Conservation (phyloP, 202 grass and related monocot genomes). For the Setaria italica region DNA sequence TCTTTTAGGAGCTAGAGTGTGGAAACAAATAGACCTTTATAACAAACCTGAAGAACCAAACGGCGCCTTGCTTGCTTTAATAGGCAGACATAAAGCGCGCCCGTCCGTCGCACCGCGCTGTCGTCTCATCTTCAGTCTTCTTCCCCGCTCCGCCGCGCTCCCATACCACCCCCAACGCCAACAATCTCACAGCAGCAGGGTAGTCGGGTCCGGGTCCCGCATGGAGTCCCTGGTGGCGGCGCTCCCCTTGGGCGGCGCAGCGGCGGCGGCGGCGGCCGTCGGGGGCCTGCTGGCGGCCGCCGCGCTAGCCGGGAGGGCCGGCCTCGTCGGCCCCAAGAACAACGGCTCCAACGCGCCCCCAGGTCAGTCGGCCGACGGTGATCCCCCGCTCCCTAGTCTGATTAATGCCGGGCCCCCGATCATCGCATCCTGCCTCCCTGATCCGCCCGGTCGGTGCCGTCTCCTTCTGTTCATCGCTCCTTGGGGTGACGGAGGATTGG, state of each 20-base stretch:
- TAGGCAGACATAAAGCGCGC: neutral
- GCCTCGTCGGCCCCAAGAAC: neutral
- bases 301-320: constrained; percentile 33
- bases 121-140: neutral
- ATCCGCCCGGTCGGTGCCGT: neutral
- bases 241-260: constrained; percentile 7
- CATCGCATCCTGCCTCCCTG: neutral
- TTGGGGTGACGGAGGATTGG: neutral
- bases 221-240: constrained; percentile 30
- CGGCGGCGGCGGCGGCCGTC: neutral
- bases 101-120: neutral
- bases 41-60: too few relatives aligned
- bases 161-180: neutral
- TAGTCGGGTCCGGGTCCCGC: too few relatives aligned
- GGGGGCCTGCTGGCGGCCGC: constrained; percentile 26
- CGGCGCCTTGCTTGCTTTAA: too few relatives aligned
- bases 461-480: neutral
- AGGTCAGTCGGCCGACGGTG: neutral
- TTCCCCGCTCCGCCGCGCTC: neutral
- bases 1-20: too few relatives aligned
- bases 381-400: neutral
- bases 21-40: too few relatives aligned
- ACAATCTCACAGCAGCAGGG: neutral
- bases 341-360: constrained; percentile 34
- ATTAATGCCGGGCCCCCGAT: neutral